Conservation (phyloP, 148 eudicot species). For the Amaranthus palmeri region DNA sequence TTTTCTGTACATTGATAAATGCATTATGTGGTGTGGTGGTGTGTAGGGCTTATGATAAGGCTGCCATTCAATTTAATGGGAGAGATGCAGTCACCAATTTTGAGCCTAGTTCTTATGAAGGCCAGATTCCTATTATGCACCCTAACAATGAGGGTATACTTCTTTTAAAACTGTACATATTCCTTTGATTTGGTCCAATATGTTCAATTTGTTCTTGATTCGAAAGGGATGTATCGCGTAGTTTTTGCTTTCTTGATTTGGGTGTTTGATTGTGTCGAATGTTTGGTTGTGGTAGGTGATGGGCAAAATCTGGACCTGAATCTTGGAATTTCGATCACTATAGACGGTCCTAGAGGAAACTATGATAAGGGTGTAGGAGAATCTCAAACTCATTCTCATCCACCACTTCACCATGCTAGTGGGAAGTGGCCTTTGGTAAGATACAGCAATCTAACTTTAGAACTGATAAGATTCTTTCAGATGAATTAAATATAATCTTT, state of each 20-base stretch:
- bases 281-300: constrained; percentile 23
- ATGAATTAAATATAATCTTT: background rate
- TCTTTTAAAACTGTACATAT: background rate
- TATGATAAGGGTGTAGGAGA: constrained; percentile 15
- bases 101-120: constrained; percentile 45
- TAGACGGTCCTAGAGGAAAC: constrained; percentile 24
- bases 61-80: constrained; percentile 65
- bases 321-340: constrained; percentile 37
- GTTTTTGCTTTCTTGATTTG: background rate
- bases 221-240: background rate
- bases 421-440: constrained; percentile 33
- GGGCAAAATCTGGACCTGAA: constrained; percentile 44
- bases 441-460: background rate
- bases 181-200: background rate
- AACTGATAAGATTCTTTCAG: background rate
- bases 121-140: constrained; percentile 30
- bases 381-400: constrained; percentile 25
- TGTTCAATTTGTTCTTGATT: background rate
- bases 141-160: constrained; percentile 40
- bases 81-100: constrained; percentile 67
- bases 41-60: constrained; percentile 79
- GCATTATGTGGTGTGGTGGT: constrained; percentile 12
- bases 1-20: constrained; percentile 6
- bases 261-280: constrained; percentile 10
- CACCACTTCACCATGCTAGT: constrained; percentile 27